Conservation (phyloP, 441 rosid genomes). For the Manihot esculenta region DNA sequence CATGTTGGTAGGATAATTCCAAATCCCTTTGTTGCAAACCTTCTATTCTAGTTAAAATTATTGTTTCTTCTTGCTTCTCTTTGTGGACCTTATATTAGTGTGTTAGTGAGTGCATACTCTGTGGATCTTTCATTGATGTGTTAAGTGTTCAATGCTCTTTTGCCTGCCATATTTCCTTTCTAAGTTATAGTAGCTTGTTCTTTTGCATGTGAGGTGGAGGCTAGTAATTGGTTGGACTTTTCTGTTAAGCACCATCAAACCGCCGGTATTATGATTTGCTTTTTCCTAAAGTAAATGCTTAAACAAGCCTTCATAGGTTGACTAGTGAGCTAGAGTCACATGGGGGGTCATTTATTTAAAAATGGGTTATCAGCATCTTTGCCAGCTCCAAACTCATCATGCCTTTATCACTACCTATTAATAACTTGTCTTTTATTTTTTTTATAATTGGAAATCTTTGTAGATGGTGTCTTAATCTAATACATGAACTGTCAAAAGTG, state of each 20-base stretch:
- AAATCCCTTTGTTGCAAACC: constrained; percentile 16
- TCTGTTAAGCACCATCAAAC: constrained; percentile 6
- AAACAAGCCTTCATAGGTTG: constrained; percentile 1
- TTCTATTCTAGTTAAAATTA: constrained; percentile 22
- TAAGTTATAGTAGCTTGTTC: too few species aligned
- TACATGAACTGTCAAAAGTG: neutral
- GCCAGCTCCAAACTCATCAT: constrained; percentile 21
- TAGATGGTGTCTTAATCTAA: constrained; percentile 1
- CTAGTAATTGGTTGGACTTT: constrained; percentile 8
- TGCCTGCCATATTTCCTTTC: neutral
- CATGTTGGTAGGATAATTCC: constrained; percentile 12
- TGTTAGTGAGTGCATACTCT: constrained; percentile 13
- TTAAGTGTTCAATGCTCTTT: constrained; percentile 4
- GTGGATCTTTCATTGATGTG: constrained; percentile 21
- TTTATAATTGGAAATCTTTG: neutral
- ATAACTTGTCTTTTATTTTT: neutral
- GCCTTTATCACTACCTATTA: neutral
- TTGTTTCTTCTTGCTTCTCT: neutral
- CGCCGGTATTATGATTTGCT: neutral
- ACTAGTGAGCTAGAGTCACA: constrained; percentile 10
- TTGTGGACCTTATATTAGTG: constrained; percentile 20
- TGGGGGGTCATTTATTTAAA: neutral
- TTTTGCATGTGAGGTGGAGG: neutral
- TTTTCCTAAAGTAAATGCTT: neutral
- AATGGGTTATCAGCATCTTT: constrained; percentile 14